Evolutionary conservation across 192 early-diverging fungal genomes (phyloP).

Genomic region (Backusella parvicylindrica): DNA sequence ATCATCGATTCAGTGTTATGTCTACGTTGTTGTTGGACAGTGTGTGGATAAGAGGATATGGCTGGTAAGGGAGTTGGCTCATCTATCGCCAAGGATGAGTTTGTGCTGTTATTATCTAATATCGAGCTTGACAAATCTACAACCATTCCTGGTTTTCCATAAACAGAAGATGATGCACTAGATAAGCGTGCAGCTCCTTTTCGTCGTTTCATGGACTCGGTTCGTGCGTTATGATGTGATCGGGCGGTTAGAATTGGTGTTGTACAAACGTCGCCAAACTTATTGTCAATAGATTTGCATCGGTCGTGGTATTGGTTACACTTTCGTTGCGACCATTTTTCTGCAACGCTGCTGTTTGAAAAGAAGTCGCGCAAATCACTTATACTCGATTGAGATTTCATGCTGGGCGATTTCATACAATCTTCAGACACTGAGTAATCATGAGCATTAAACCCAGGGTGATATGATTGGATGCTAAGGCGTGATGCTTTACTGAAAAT

Average conservation of each 20-base stretch:
- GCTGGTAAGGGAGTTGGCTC: background rate
- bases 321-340: constrained; percentile 25
- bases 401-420: background rate
- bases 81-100: background rate
- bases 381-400: constrained; percentile 12
- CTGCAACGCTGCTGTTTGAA: constrained; percentile 6
- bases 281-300: constrained; percentile 21
- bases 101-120: background rate
- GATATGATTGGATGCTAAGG: background rate
- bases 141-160: background rate
- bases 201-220: background rate
- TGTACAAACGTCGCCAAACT: constrained; percentile 30
- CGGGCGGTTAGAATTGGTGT: constrained; percentile 29
- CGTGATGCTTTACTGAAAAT: background rate
- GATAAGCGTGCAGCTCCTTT: background rate
- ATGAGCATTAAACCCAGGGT: background rate
- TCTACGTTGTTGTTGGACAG: background rate
- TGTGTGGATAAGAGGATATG: background rate
- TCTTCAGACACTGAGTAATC: background rate
- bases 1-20: constrained; percentile 9
- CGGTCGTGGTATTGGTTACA: constrained; percentile 18
- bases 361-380: constrained; percentile 22
- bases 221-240: background rate
- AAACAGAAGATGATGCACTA: background rate
- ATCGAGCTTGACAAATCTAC: background rate